phyloP scores from a whole-genome alignment of 371 early-diverging fungal genomes.

The Rhizopus delemar region DNA sequence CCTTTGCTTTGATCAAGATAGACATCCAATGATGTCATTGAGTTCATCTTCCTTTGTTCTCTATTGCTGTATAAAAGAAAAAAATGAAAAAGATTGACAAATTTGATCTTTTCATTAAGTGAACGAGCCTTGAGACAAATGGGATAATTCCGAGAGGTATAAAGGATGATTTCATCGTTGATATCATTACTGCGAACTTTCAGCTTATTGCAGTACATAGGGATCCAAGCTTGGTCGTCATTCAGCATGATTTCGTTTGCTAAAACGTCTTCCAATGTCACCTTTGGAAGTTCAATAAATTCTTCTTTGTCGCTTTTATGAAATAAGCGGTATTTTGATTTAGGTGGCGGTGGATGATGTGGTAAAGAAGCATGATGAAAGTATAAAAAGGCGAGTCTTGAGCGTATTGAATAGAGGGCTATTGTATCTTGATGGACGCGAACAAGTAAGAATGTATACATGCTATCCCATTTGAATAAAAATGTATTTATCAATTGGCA shows the following conservation, averaged over 20 bases:
- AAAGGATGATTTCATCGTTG: neutral
- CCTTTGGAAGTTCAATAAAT: neutral
- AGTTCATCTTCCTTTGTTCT: too few relatives aligned
- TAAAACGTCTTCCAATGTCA: neutral
- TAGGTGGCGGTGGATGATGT: neutral
- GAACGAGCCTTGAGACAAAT: neutral
- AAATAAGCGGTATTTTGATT: too few relatives aligned
- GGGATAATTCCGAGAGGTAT: neutral
- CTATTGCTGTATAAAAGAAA: too few relatives aligned
- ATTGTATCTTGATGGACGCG: neutral
- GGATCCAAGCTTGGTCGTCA: neutral
- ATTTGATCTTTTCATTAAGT: neutral
- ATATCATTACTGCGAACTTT: neutral
- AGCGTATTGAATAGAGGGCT: neutral
- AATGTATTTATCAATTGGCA: too few relatives aligned
- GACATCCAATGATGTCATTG: too few relatives aligned
- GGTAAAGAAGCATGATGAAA: neutral
- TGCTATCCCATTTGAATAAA: too few relatives aligned
- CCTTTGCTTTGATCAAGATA: too few relatives aligned
- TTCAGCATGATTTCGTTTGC: neutral
- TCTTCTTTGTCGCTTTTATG: too few relatives aligned
- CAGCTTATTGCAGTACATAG: neutral
- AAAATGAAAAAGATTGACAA: neutral
- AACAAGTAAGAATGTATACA: too few relatives aligned
- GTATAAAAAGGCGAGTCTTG: neutral